Percentiles rank a stretch among this genome's conserved stretches.
Conservation (phyloP, 768 basidiomycete species). For the Trametes punicea region DNA sequence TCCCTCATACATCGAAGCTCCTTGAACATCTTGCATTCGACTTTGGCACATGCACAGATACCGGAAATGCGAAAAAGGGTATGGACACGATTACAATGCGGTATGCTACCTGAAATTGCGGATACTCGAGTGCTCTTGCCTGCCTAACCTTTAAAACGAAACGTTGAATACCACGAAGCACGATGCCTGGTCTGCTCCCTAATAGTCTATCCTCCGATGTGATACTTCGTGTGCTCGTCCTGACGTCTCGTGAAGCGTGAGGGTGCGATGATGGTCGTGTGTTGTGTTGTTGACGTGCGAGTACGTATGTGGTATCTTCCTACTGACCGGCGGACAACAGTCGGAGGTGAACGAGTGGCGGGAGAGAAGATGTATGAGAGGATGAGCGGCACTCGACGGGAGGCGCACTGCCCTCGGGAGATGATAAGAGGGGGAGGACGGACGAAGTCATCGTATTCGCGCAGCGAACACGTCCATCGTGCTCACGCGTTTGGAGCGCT, state of each 20-base stretch:
- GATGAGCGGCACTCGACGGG: too few relatives aligned
- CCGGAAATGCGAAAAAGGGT: conserved; percentile 8
- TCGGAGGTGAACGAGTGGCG: too few relatives aligned
- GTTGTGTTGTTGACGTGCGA: background rate
- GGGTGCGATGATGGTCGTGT: conserved; percentile 4
- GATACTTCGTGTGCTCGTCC: background rate
- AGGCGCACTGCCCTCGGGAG: background rate
- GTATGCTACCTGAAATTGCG: conserved; percentile 1
- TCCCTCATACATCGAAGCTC: background rate
- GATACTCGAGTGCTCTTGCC: too few relatives aligned
- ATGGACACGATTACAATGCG: conserved; percentile 7
- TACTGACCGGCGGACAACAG: too few relatives aligned
- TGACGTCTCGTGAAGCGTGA: conserved; percentile 3
- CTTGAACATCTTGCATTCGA: background rate
- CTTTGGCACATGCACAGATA: background rate
- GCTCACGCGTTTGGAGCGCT: background rate
- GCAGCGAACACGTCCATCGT: conserved; percentile 4
- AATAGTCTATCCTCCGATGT: background rate
- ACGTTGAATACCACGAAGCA: too few relatives aligned
- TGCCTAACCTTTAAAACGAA: too few relatives aligned
- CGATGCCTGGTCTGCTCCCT: background rate
- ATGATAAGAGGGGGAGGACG: background rate
- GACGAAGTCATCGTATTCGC: conserved; percentile 1
- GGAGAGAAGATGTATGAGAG: too few relatives aligned
- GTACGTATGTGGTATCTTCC: background rate